These are phyloP conservation scores for Kuraishia cidri DNA, from an alignment of 805 yeast species.

Conservation along the genomic window DNA sequence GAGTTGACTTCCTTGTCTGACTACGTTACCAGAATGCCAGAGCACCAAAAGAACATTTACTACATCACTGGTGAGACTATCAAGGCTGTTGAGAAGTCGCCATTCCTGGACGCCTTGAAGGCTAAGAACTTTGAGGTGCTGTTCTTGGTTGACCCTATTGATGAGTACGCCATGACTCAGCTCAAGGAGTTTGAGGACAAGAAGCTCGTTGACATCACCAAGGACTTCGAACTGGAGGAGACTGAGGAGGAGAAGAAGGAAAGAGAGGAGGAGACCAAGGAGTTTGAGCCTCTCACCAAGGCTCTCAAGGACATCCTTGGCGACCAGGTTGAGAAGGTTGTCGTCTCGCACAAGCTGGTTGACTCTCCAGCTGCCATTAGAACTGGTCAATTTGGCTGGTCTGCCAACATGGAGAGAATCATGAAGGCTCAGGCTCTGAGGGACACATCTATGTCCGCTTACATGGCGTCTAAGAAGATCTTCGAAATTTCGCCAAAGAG, in stretches of 20 bases:
- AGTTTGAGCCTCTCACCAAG: conserved; percentile 88
- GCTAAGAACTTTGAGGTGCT: conserved; percentile 98
- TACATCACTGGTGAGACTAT: conserved; percentile 98
- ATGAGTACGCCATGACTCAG: conserved; percentile 99
- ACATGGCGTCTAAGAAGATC: conserved; percentile 99
- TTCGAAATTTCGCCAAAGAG: conserved; percentile 98
- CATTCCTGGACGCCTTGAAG: conserved; percentile 97
- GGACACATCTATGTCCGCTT: conserved; percentile 97
- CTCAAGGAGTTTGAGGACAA: conserved; percentile 99
- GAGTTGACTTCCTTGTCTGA: conserved; percentile 93
- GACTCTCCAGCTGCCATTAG: conserved; percentile 99
- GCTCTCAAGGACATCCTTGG: conserved; percentile 96
- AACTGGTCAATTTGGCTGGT: conserved; percentile 99
- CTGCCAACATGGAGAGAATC: conserved; percentile 99
- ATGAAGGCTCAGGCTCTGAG: conserved; percentile 99
- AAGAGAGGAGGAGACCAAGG: conserved; percentile 90
- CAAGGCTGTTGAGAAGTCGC: conserved; percentile 97
- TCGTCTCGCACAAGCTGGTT: conserved; percentile 92
- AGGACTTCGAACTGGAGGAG: conserved; percentile 98
- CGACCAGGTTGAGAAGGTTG: conserved; percentile 98
- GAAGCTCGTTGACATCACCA: conserved; percentile 97
- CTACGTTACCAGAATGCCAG: conserved; percentile 99
- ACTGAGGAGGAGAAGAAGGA: conserved; percentile 93
- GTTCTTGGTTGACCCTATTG: conserved; percentile 98
- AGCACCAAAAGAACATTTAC: conserved; percentile 99